Conservation (phyloP, 2,329 filamentous ascomycete species). For the Leptographium lundbergii region DNA sequence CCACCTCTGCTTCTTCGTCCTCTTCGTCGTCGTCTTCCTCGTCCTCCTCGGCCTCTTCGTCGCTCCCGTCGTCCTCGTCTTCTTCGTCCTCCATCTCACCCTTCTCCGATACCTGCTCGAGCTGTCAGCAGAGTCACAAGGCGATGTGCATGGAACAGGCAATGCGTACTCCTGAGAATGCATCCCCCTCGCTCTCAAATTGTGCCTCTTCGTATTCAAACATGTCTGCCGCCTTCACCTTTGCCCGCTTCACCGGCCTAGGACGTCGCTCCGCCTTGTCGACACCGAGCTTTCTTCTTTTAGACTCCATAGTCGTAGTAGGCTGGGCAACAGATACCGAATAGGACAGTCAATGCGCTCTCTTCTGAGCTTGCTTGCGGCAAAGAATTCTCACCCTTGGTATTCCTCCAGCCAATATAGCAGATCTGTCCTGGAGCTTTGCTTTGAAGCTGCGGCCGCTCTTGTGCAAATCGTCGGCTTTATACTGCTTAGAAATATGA, state of each 20-base stretch:
- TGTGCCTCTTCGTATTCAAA: neutral
- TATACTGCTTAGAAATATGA: too few species aligned
- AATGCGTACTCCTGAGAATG: neutral
- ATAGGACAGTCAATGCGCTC: too few species aligned
- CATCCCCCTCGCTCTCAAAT: neutral
- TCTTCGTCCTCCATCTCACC: slow-evolving; percentile 9
- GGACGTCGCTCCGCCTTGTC: slow-evolving; percentile 29
- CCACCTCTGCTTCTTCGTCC: slow-evolving; percentile 18
- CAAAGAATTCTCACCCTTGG: too few species aligned
- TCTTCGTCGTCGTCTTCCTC: slow-evolving; percentile 18
- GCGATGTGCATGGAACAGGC: neutral
- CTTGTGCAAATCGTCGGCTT: too few species aligned
- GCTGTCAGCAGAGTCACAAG: neutral
- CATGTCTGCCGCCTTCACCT: neutral
- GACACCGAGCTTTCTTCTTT: slow-evolving; percentile 28
- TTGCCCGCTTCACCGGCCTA: slow-evolving; percentile 17
- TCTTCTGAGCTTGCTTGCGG: too few species aligned
- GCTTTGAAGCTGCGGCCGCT: too few species aligned
- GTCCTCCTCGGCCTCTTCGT: slow-evolving; percentile 21
- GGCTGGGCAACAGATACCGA: too few species aligned
- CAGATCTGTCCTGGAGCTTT: too few species aligned
- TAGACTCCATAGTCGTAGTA: slow-evolving; percentile 19
- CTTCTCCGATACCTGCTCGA: slow-evolving; percentile 14
- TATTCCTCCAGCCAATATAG: too few species aligned
- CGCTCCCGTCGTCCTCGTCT: slow-evolving; percentile 9